Evolutionary conservation across 441 rosid species (phyloP).

Genomic region (Eutrema salsugineum): DNA sequence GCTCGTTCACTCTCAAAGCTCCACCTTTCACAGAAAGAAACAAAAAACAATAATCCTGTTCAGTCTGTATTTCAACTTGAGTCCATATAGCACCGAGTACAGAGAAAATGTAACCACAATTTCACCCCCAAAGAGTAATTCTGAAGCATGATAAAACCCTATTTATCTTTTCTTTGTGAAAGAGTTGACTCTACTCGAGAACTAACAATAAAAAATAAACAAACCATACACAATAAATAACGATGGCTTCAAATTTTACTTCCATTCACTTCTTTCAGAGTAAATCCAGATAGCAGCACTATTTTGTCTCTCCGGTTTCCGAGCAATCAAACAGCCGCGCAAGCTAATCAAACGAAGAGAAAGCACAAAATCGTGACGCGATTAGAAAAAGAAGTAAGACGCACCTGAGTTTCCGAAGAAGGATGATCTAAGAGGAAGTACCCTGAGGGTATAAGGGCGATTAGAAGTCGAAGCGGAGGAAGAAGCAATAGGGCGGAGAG

Average conservation of each 20-base stretch:
- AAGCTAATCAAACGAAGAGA: background rate
- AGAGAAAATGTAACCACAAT: background rate
- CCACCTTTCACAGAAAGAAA: constrained; percentile 14
- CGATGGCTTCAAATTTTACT: background rate
- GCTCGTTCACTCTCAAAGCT: constrained; percentile 22
- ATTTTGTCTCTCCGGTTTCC: background rate
- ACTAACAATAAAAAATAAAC: background rate
- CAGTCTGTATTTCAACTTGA: background rate
- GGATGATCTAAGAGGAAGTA: constrained; percentile 26
- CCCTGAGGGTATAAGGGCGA: constrained; percentile 16
- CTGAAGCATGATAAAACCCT: background rate
- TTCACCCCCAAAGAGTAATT: background rate
- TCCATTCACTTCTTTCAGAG: background rate
- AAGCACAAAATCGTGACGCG: background rate
- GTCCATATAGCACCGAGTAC: background rate
- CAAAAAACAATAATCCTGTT: background rate
- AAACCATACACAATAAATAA: background rate
- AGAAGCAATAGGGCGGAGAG: constrained; percentile 22
- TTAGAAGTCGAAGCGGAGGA: constrained; percentile 22
- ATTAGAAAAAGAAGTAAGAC: background rate
- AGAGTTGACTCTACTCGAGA: background rate
- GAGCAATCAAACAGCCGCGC: background rate
- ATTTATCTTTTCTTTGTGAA: background rate
- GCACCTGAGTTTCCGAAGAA: constrained; percentile 28
- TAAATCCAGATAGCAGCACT: background rate